phyloP scores from a whole-genome alignment of 2,329 filamentous ascomycete species.

The Aureobasidium pullulans region DNA sequence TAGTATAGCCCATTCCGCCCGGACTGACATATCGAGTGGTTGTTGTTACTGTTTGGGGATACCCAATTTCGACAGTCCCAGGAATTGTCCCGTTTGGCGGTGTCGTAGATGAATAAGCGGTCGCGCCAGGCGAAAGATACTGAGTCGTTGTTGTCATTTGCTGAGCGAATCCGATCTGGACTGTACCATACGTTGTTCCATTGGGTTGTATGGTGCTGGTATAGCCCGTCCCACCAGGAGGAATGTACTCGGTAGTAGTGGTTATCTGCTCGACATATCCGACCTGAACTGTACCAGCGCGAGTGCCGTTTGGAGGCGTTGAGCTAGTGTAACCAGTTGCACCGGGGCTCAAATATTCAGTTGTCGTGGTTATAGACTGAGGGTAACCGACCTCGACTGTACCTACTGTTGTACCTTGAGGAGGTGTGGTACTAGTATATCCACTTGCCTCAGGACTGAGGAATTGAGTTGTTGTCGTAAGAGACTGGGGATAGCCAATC shows the following conservation, averaged over 20 bases:
- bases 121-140: background rate
- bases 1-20: background rate
- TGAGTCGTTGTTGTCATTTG: background rate
- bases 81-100: background rate
- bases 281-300: background rate
- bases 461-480: background rate
- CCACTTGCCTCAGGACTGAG: background rate
- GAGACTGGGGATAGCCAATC: background rate
- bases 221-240: background rate
- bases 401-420: background rate
- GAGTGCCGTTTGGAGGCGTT: background rate
- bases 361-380: background rate
- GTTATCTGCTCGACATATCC: background rate
- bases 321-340: background rate
- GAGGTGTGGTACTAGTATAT: background rate
- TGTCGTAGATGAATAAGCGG: background rate
- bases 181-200: background rate
- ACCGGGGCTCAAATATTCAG: background rate
- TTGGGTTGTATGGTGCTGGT: background rate
- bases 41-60: background rate
- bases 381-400: background rate
- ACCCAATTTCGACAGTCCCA: background rate
- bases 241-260: background rate
- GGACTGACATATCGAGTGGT: background rate
- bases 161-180: background rate